phyloP scores from a whole-genome alignment of 1,284 basidiomycete genomes.

The Termitomyces sp. region DNA sequence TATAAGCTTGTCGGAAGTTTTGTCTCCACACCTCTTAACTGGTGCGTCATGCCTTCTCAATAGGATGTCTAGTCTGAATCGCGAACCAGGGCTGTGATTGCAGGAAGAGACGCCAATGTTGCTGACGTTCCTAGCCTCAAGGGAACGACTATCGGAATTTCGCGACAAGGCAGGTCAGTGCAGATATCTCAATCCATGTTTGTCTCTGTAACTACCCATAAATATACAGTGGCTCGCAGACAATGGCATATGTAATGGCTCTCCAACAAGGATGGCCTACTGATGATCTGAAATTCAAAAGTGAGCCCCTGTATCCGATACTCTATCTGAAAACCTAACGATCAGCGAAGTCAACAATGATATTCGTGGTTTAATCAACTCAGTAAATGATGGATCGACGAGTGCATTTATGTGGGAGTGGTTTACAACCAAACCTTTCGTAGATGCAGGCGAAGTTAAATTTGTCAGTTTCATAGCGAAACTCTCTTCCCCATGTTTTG shows the following conservation, averaged over 20 bases:
- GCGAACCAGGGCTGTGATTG: slow-evolving; percentile 78
- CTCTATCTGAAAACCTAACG: background rate
- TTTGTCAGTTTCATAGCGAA: slow-evolving; percentile 51
- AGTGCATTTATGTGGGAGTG: slow-evolving; percentile 94
- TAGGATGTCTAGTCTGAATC: background rate
- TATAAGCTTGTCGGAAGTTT: slow-evolving; percentile 95
- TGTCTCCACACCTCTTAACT: slow-evolving; percentile 83
- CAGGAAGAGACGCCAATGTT: slow-evolving; percentile 75
- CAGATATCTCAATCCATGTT: background rate
- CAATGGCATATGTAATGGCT: slow-evolving; percentile 95
- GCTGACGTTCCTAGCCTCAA: slow-evolving; percentile 73
- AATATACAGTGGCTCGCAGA: slow-evolving; percentile 69
- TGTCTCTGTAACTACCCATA: background rate
- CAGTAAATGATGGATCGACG: slow-evolving; percentile 82
- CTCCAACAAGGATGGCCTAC: slow-evolving; percentile 81
- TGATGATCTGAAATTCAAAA: slow-evolving; percentile 68
- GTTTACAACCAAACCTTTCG: slow-evolving; percentile 96
- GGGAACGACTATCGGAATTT: slow-evolving; percentile 86
- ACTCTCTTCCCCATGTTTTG: background rate
- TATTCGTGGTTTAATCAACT: slow-evolving; percentile 83
- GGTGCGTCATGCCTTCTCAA: slow-evolving; percentile 38
- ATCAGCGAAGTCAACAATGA: slow-evolving; percentile 73
- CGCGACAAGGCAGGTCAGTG: slow-evolving; percentile 73
- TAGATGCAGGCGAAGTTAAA: slow-evolving; percentile 76
- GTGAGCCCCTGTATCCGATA: slow-evolving; percentile 31